Percentiles rank a stretch among this genome's conserved stretches.
Conservation (phyloP, 116 monocot genomes). For the Zostera marina region DNA sequence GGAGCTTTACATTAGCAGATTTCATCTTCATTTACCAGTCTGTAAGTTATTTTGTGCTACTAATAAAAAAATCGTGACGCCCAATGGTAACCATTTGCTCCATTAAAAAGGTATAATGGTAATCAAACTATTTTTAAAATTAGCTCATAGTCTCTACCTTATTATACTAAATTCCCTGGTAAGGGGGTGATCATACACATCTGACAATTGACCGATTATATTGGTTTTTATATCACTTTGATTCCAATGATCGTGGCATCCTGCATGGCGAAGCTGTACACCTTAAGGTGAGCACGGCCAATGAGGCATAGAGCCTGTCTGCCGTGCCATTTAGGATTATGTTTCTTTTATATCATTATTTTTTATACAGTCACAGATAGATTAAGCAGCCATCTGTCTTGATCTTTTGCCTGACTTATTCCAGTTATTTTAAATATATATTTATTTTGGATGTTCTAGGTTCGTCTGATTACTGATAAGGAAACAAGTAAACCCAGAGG, state of each 20-base stretch:
- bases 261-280: conserved; percentile 58
- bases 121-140: conserved; percentile 16
- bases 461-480: conserved; percentile 64
- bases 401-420: not conserved
- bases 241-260: conserved; percentile 58
- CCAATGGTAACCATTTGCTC: conserved; percentile 14
- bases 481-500: conserved; percentile 79
- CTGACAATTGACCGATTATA: conserved; percentile 37
- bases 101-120: conserved; percentile 40
- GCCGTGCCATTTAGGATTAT: conserved; percentile 58
- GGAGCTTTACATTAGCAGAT: too few relatives aligned
- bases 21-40: too few relatives aligned
- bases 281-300: conserved; percentile 99
- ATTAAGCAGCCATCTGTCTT: not conserved
- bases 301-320: conserved; percentile 88
- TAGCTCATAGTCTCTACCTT: conserved; percentile 11
- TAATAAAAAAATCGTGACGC: conserved; percentile 6
- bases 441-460: conserved; percentile 31
- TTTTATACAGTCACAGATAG: not conserved
- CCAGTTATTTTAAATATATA: conserved; percentile 6
- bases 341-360: conserved; percentile 11
- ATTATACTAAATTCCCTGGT: conserved; percentile 55
- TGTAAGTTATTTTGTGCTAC: too few relatives aligned
- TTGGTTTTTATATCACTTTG: conserved; percentile 17
- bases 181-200: conserved; percentile 56